Conservation (phyloP, 2,329 filamentous ascomycete genomes). For the Exutisphaerella laricina region DNA sequence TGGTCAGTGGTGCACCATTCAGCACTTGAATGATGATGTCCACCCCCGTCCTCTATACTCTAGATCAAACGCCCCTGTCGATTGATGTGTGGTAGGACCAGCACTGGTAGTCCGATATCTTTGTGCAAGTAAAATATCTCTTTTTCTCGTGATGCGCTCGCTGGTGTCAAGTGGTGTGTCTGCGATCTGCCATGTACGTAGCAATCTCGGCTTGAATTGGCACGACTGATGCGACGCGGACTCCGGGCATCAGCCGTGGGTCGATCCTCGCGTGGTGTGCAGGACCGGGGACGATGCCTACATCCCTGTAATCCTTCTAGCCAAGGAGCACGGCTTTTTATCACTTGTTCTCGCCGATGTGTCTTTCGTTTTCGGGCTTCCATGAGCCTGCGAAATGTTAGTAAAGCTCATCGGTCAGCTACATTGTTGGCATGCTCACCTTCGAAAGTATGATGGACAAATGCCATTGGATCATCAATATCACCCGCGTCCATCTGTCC, state of each 20-base stretch:
- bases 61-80: neutral
- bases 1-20: constrained; percentile 22
- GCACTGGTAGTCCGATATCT: neutral
- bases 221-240: neutral
- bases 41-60: constrained; percentile 1
- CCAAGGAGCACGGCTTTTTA: neutral
- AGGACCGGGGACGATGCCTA: neutral
- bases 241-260: constrained; percentile 6
- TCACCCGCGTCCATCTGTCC: constrained; percentile 88
- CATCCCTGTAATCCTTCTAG: neutral
- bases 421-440: constrained; percentile 50
- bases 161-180: neutral
- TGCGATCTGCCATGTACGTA: neutral
- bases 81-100: neutral
- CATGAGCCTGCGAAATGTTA: constrained; percentile 55
- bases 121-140: neutral
- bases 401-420: neutral
- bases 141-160: no score
- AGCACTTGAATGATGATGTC: constrained; percentile 29
- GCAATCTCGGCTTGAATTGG: neutral
- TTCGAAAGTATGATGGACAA: constrained; percentile 95
- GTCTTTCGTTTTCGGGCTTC: constrained; percentile 67
- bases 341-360: constrained; percentile 51
- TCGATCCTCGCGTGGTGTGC: neutral
- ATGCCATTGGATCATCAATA: constrained; percentile 88